These are phyloP conservation scores for Coemansia sp. DNA, from an alignment of 192 early-diverging fungal species.

Conservation along the genomic window DNA sequence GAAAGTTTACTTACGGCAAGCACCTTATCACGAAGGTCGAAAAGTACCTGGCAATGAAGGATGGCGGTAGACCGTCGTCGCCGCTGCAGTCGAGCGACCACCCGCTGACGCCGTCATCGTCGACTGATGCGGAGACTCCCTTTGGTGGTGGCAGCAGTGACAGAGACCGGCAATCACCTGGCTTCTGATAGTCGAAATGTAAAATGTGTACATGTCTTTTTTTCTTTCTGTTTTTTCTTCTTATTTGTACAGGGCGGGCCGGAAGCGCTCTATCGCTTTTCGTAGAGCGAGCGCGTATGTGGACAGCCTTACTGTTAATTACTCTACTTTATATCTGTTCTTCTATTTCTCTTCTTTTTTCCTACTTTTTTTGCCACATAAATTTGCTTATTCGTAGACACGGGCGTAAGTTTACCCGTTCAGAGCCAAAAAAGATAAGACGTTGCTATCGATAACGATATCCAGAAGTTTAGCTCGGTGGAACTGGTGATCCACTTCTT, in stretches of 20 bases:
- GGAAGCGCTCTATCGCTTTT: too few species aligned
- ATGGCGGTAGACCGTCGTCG: slow-evolving; percentile 15
- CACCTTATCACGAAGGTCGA: slow-evolving; percentile 82
- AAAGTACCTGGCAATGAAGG: slow-evolving; percentile 37
- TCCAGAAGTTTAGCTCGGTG: slow-evolving; percentile 3
- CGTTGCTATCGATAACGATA: slow-evolving; percentile 1
- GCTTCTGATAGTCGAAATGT: neutral
- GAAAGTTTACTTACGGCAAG: slow-evolving; percentile 98
- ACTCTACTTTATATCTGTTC: neutral
- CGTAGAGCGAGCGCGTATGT: too few species aligned
- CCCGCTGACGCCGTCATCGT: slow-evolving; percentile 5
- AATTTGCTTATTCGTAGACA: neutral
- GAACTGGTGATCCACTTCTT: slow-evolving; percentile 8
- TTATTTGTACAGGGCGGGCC: neutral
- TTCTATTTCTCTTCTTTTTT: neutral
- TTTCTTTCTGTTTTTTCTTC: neutral
- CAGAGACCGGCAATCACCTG: slow-evolving; percentile 1
- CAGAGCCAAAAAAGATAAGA: neutral
- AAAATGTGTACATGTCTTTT: slow-evolving; percentile 8
- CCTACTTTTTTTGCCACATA: neutral
- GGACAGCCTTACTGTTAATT: neutral
- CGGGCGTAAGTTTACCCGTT: neutral
- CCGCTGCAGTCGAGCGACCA: slow-evolving; percentile 1
- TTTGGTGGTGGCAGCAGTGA: slow-evolving; percentile 2
- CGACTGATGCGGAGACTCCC: neutral